Evolutionary conservation across 805 yeast genomes (phyloP).

Genomic region (Jamesozyma rosinii): DNA sequence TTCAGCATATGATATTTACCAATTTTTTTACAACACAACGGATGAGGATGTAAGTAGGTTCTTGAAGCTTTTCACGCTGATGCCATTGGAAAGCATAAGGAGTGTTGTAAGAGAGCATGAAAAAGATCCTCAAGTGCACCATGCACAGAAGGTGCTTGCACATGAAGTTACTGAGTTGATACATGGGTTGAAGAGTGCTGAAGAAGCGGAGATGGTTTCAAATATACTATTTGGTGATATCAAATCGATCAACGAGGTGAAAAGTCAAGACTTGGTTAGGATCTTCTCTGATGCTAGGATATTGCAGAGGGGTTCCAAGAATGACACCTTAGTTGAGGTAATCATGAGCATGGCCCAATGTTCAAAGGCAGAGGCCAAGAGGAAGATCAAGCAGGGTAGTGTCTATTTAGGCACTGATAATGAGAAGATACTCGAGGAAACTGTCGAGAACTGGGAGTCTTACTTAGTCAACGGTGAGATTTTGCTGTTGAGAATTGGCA

Average conservation of each 20-base stretch:
- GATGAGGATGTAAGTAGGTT: slow-evolving; percentile 67
- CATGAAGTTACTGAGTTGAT: slow-evolving; percentile 76
- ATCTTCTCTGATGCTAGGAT: slow-evolving; percentile 18
- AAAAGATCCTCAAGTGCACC: slow-evolving; percentile 49
- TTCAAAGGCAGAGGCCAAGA: slow-evolving; percentile 49
- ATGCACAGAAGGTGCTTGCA: slow-evolving; percentile 73
- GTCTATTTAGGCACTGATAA: slow-evolving; percentile 60
- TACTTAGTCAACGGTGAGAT: slow-evolving; percentile 51
- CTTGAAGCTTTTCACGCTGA: slow-evolving; percentile 67
- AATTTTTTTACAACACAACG: slow-evolving; percentile 68
- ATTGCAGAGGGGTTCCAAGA: slow-evolving; percentile 18
- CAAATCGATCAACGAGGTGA: neutral
- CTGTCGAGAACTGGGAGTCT: slow-evolving; percentile 39
- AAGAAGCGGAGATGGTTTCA: slow-evolving; percentile 57
- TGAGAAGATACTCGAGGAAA: slow-evolving; percentile 37
- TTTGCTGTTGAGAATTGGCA: slow-evolving; percentile 66
- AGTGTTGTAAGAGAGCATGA: slow-evolving; percentile 44
- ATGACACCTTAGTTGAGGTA: slow-evolving; percentile 39
- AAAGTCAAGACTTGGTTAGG: slow-evolving; percentile 10
- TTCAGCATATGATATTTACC: slow-evolving; percentile 73
- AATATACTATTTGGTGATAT: slow-evolving; percentile 44
- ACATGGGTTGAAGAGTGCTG: slow-evolving; percentile 74
- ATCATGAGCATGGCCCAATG: slow-evolving; percentile 41
- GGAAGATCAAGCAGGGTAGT: slow-evolving; percentile 60
- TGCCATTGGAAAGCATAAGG: slow-evolving; percentile 56